Conservation (phyloP, 805 yeast genomes). For the Candida maltosa region DNA sequence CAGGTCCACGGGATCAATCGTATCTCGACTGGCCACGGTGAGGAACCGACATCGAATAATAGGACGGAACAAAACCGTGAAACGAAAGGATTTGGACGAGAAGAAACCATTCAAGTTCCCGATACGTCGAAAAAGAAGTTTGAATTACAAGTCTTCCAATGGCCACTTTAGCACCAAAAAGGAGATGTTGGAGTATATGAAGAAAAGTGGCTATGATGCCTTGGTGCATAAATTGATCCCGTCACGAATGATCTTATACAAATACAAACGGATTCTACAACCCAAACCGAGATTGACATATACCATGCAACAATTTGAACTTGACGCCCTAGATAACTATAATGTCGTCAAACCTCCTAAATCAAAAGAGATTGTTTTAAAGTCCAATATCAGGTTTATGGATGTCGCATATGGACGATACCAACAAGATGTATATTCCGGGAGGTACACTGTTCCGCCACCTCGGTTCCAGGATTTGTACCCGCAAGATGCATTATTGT, state of each 20-base stretch:
- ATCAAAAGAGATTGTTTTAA: no score
- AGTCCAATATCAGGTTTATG: conserved; percentile 1
- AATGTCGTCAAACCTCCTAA: no score
- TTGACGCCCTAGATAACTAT: not conserved
- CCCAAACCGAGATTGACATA: conserved; percentile 13
- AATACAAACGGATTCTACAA: conserved; percentile 14
- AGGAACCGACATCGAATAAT: conserved; percentile 27
- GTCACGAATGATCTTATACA: conserved; percentile 20
- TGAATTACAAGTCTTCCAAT: conserved; percentile 20
- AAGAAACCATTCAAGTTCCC: conserved; percentile 20
- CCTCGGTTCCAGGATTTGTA: conserved; percentile 25
- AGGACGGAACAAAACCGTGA: conserved; percentile 25
- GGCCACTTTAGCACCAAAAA: conserved; percentile 18
- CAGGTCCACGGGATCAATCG: no score
- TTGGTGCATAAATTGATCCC: conserved; percentile 30
- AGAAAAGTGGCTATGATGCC: conserved; percentile 14
- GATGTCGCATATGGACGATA: conserved; percentile 26
- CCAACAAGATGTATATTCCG: conserved; percentile 21
- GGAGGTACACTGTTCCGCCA: conserved; percentile 14
- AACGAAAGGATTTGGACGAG: conserved; percentile 4
- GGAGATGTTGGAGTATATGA: conserved; percentile 20
- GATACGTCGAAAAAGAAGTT: conserved; percentile 31
- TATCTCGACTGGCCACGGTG: conserved; percentile 28
- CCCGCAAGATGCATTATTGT: conserved; percentile 23
- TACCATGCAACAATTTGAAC: not conserved